Evolutionary conservation across 2,329 filamentous ascomycete species (phyloP).

Genomic region (Stagonosporopsis rhizophila): DNA sequence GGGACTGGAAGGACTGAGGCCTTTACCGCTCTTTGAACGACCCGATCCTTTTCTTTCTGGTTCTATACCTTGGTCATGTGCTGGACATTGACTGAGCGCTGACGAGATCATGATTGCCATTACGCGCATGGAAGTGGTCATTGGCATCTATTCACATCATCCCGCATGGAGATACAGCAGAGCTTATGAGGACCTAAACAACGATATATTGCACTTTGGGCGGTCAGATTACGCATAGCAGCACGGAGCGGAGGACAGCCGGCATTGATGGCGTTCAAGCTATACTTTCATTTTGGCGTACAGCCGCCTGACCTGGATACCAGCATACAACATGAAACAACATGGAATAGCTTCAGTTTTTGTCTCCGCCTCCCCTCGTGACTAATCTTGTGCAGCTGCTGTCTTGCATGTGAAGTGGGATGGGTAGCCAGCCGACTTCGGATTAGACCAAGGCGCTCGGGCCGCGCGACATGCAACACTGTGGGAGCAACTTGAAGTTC

Average conservation of each 20-base stretch:
- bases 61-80: conserved; percentile 42
- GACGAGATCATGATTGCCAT: conserved; percentile 12
- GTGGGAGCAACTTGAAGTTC: conserved; percentile 14
- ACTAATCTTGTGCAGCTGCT: not conserved
- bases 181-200: conserved; percentile 4
- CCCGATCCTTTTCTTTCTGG: conserved; percentile 28
- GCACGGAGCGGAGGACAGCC: conserved; percentile 18
- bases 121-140: not conserved
- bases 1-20: conserved; percentile 84
- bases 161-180: not conserved
- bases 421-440: not conserved
- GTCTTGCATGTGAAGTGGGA: conserved; percentile 10
- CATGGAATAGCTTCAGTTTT: not conserved
- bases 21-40: conserved; percentile 7
- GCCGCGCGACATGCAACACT: conserved; percentile 7
- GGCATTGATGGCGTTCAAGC: conserved; percentile 44
- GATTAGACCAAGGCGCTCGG: conserved; percentile 8
- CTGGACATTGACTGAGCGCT: conserved; percentile 44
- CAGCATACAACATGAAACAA: conserved; percentile 21
- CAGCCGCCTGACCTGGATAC: conserved; percentile 22
- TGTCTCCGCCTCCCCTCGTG: not conserved
- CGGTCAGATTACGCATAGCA: conserved; percentile 10
- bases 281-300: conserved; percentile 32
- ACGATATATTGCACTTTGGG: conserved; percentile 9
- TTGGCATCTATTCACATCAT: not conserved